Percentiles rank a stretch among this genome's conserved stretches.
Conservation (phyloP, 768 basidiomycete species). For the Psilocybe cubensis region DNA sequence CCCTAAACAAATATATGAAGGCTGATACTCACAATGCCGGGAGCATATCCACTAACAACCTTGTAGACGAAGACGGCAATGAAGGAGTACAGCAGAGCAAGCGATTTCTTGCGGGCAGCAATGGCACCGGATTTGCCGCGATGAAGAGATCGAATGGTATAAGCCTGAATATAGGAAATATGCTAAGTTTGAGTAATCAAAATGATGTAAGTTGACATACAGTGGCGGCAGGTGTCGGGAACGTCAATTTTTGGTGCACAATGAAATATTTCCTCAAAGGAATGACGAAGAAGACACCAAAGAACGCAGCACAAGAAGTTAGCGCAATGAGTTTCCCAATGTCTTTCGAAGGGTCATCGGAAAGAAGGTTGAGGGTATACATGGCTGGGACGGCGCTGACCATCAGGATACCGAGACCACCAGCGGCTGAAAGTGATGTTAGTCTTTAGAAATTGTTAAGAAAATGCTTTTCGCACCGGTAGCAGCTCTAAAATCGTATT, state of each 20-base stretch:
- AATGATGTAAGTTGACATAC: slow-evolving; percentile 25
- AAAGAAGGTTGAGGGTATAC: slow-evolving; percentile 55
- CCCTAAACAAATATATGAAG: neutral
- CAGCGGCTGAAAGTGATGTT: slow-evolving; percentile 41
- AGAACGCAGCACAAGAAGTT: slow-evolving; percentile 57
- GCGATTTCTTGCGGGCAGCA: slow-evolving; percentile 58
- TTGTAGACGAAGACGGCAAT: slow-evolving; percentile 51
- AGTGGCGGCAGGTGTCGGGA: slow-evolving; percentile 69
- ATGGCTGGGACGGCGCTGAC: slow-evolving; percentile 65
- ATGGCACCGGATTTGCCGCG: slow-evolving; percentile 50
- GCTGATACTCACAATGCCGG: slow-evolving; percentile 50
- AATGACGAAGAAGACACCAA: slow-evolving; percentile 69
- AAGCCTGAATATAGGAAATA: slow-evolving; percentile 39
- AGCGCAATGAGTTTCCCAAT: slow-evolving; percentile 60
- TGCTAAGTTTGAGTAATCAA: neutral
- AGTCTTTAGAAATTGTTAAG: slow-evolving; percentile 16
- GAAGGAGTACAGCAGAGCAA: slow-evolving; percentile 52
- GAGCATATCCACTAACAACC: slow-evolving; percentile 59
- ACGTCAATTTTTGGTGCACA: slow-evolving; percentile 62
- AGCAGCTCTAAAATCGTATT: slow-evolving; percentile 41
- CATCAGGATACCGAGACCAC: slow-evolving; percentile 62
- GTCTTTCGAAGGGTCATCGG: slow-evolving; percentile 49
- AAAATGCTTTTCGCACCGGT: slow-evolving; percentile 36
- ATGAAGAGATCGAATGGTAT: slow-evolving; percentile 65
- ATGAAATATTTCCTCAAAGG: slow-evolving; percentile 66